Conservation (phyloP, 1,139 yeast species). For the Blastobotrys aristatus region DNA sequence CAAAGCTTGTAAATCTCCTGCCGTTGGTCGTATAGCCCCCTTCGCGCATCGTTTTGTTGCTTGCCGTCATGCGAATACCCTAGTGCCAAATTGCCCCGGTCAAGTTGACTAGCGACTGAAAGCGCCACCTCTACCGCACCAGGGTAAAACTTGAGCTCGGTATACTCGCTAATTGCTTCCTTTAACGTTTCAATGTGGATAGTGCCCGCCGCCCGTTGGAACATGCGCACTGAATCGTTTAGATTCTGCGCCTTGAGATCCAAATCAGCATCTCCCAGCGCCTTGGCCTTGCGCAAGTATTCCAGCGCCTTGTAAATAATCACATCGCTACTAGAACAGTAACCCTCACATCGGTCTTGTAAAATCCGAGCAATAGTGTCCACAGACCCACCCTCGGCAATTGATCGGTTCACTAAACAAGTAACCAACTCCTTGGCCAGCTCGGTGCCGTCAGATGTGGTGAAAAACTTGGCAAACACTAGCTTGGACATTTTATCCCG, state of each 20-base stretch:
- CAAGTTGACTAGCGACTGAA: conserved; percentile 67
- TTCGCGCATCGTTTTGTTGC: conserved; percentile 45
- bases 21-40: conserved; percentile 44
- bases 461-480: conserved; percentile 69
- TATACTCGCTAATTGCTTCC: conserved; percentile 74
- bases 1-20: conserved; percentile 62
- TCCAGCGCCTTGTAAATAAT: conserved; percentile 92
- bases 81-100: conserved; percentile 52
- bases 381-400: conserved; percentile 87
- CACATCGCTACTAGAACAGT: conserved; percentile 92
- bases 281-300: conserved; percentile 80
- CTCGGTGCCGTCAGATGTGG: conserved; percentile 57
- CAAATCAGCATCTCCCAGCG: conserved; percentile 55
- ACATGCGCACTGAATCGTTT: conserved; percentile 66
- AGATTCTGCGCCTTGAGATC: conserved; percentile 69
- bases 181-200: conserved; percentile 74
- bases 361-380: conserved; percentile 83
- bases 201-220: conserved; percentile 75
- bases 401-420: conserved; percentile 81
- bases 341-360: conserved; percentile 91
- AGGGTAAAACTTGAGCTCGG: conserved; percentile 69
- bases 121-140: conserved; percentile 85
- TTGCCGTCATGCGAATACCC: conserved; percentile 51
- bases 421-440: conserved; percentile 82
- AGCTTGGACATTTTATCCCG: conserved; percentile 65